phyloP scores from a whole-genome alignment of 495 filamentous ascomycete species.

The Hypoxylon intermedium region DNA sequence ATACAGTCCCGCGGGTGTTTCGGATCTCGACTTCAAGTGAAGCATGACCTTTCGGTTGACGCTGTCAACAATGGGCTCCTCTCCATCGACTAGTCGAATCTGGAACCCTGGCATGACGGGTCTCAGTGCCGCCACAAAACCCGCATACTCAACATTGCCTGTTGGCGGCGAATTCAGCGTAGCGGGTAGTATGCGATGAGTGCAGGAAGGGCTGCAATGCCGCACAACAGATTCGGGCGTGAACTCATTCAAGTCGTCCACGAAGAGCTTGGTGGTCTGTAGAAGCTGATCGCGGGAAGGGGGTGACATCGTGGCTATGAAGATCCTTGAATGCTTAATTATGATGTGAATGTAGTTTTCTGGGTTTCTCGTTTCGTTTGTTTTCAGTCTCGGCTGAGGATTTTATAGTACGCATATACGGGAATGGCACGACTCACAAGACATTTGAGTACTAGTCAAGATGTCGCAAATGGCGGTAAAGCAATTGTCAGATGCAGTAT shows the following conservation, averaged over 20 bases:
- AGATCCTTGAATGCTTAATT: neutral
- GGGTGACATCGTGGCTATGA: slow-evolving; percentile 9
- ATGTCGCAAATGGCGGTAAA: neutral
- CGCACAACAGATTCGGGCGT: slow-evolving; percentile 29
- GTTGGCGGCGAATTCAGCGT: slow-evolving; percentile 21
- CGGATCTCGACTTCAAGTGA: slow-evolving; percentile 37
- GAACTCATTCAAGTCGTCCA: slow-evolving; percentile 36
- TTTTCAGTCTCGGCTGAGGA: neutral
- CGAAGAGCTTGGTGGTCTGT: slow-evolving; percentile 23
- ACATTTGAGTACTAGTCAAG: neutral
- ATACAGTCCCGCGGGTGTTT: slow-evolving; percentile 38
- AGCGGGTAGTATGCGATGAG: slow-evolving; percentile 18
- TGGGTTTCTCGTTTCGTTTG: neutral
- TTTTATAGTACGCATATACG: neutral
- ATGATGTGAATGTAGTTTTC: neutral
- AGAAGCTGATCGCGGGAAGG: slow-evolving; percentile 37
- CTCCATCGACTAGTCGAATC: slow-evolving; percentile 20
- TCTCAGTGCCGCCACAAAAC: slow-evolving; percentile 15
- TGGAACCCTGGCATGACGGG: slow-evolving; percentile 20
- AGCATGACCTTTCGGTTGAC: slow-evolving; percentile 34
- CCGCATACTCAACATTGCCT: slow-evolving; percentile 32
- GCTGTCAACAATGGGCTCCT: slow-evolving; percentile 32
- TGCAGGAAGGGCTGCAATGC: slow-evolving; percentile 28
- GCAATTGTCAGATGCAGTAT: neutral
- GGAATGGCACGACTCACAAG: no score